Evolutionary conservation across 164 flowering plant species (phyloP).

Genomic region (Stephania cephalantha): DNA sequence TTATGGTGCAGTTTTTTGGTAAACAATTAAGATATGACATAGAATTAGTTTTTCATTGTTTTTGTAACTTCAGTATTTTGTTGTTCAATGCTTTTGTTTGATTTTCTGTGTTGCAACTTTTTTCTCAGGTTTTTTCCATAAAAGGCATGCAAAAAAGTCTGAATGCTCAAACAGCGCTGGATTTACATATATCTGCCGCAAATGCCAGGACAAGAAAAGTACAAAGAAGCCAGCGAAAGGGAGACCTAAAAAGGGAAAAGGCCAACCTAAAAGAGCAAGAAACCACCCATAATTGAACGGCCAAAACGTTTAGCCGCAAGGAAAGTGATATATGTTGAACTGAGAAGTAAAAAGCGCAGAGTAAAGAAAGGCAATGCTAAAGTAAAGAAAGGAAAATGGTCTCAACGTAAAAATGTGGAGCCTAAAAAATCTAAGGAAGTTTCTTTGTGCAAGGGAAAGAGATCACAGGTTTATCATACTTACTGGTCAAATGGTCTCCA

Average conservation of each 20-base stretch:
- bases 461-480: conserved; percentile 38
- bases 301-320: conserved; percentile 53
- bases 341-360: conserved; percentile 30
- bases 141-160: conserved; percentile 59
- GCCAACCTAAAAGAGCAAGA: conserved; percentile 16
- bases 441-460: conserved; percentile 40
- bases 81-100: neutral
- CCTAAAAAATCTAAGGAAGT: conserved; percentile 24
- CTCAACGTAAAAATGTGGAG: conserved; percentile 25
- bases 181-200: conserved; percentile 54
- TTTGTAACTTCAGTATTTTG: neutral
- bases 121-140: conserved; percentile 72
- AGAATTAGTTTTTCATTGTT: neutral
- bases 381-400: conserved; percentile 30
- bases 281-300: conserved; percentile 12
- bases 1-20: too few relatives aligned
- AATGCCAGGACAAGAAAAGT: conserved; percentile 37
- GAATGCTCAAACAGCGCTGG: conserved; percentile 29
- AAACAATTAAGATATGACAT: too few relatives aligned
- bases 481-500: conserved; percentile 85
- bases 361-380: conserved; percentile 32
- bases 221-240: conserved; percentile 17
- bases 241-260: conserved; percentile 24
- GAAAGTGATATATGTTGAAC: conserved; percentile 30
- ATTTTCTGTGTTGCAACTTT: conserved; percentile 6